Evolutionary conservation across 1,284 basidiomycete genomes (phyloP).

Genomic region (Cryptococcus neoformans): DNA sequence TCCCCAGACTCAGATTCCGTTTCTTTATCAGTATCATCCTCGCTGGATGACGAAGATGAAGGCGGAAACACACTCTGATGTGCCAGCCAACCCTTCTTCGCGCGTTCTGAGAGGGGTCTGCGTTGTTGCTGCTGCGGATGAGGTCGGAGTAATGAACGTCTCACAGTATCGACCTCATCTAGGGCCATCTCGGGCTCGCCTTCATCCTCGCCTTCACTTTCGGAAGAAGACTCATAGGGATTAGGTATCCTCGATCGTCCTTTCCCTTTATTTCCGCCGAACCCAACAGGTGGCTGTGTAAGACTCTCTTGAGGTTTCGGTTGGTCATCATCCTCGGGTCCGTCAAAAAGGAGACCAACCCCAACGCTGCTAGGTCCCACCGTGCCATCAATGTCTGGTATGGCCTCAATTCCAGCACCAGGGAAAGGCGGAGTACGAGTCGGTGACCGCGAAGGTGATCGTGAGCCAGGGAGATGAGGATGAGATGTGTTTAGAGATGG

Average conservation of each 20-base stretch:
- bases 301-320: neutral
- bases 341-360: constrained; percentile 30
- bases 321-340: constrained; percentile 7
- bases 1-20: constrained; percentile 32
- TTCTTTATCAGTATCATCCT: constrained; percentile 38
- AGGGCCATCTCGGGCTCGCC: constrained; percentile 31
- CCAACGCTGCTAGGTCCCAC: constrained; percentile 21
- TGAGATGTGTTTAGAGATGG: constrained; percentile 29
- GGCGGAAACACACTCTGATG: constrained; percentile 50
- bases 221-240: constrained; percentile 37
- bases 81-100: constrained; percentile 48
- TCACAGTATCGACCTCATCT: constrained; percentile 33
- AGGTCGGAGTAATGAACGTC: constrained; percentile 24
- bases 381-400: constrained; percentile 37
- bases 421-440: constrained; percentile 39
- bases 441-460: constrained; percentile 26
- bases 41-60: constrained; percentile 32
- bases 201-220: constrained; percentile 29
- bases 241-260: constrained; percentile 26
- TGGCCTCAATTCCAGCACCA: constrained; percentile 36
- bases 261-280: constrained; percentile 14
- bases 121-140: constrained; percentile 4
- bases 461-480: constrained; percentile 28
- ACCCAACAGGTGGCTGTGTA: neutral
- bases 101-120: constrained; percentile 14